phyloP scores from a whole-genome alignment of 306 rosid species.

The Medicago lupulina region DNA sequence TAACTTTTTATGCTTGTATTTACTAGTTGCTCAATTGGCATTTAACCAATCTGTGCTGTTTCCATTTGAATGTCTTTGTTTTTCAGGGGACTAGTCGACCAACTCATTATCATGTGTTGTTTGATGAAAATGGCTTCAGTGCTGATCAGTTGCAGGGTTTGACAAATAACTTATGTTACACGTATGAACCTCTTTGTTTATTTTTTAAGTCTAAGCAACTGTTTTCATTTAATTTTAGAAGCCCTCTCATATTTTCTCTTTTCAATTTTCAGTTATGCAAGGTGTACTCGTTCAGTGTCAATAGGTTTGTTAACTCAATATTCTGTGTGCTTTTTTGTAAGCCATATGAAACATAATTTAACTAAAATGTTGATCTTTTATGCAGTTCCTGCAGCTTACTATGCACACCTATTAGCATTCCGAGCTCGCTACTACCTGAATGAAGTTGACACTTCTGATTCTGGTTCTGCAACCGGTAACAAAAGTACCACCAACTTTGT shows the following conservation, averaged over 20 bases:
- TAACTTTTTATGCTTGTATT: neutral
- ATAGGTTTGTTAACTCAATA: slow-evolving; percentile 36
- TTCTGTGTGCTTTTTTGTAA: neutral
- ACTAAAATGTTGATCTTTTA: neutral
- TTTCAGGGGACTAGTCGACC: slow-evolving; percentile 62
- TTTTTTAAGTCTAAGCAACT: neutral
- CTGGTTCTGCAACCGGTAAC: slow-evolving; percentile 36
- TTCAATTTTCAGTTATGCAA: slow-evolving; percentile 47
- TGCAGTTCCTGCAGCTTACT: slow-evolving; percentile 60
- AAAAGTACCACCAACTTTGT: neutral
- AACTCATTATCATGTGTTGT: slow-evolving; percentile 50
- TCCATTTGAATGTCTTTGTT: neutral
- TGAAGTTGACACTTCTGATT: slow-evolving; percentile 43
- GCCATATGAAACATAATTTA: neutral
- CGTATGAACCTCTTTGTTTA: slow-evolving; percentile 28
- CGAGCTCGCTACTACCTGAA: slow-evolving; percentile 49
- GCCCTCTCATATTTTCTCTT: neutral
- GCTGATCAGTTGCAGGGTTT: slow-evolving; percentile 44
- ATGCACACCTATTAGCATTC: slow-evolving; percentile 55
- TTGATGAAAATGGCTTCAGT: slow-evolving; percentile 42
- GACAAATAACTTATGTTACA: slow-evolving; percentile 52
- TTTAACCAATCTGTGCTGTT: neutral
- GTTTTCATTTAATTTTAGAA: neutral
- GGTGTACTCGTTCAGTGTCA: slow-evolving; percentile 55
- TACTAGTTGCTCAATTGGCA: neutral